Conservation (phyloP, 2,329 filamentous ascomycete species). For the Pestalotiopsis sp. region DNA sequence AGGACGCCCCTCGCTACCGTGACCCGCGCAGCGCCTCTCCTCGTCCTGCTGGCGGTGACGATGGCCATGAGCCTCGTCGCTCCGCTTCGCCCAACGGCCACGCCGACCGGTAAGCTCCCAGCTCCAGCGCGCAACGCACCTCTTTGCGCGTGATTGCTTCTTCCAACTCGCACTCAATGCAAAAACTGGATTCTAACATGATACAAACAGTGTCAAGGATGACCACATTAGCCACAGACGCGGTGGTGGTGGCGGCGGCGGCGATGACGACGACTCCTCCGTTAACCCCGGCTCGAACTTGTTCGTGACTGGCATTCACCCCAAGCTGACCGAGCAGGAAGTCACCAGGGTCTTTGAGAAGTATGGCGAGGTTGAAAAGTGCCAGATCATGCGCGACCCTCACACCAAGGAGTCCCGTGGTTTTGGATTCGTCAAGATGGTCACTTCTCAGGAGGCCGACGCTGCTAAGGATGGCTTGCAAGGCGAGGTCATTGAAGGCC, state of each 20-base stretch:
- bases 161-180: neutral
- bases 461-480: constrained; percentile 95
- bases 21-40: constrained; percentile 70
- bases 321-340: constrained; percentile 85
- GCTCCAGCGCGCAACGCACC: neutral
- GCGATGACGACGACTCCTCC: constrained; percentile 74
- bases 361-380: constrained; percentile 98
- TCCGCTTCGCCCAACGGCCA: constrained; percentile 64
- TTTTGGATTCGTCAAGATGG: constrained; percentile 99
- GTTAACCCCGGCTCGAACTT: constrained; percentile 96
- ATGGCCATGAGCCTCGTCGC: constrained; percentile 61
- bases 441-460: constrained; percentile 91
- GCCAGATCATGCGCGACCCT: constrained; percentile 99
- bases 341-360: constrained; percentile 97
- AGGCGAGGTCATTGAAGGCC: constrained; percentile 92
- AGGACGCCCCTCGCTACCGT: constrained; percentile 67
- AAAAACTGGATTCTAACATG: neutral
- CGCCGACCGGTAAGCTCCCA: constrained; percentile 49
- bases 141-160: neutral
- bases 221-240: constrained; percentile 40
- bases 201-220: constrained; percentile 52
- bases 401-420: constrained; percentile 98
- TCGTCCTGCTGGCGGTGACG: constrained; percentile 58
- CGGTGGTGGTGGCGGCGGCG: constrained; percentile 34
- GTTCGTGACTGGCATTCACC: constrained; percentile 98